These are phyloP conservation scores for Fraxinus sp. DNA, from an alignment of 305 asterid genomes.

Conservation along the genomic window DNA sequence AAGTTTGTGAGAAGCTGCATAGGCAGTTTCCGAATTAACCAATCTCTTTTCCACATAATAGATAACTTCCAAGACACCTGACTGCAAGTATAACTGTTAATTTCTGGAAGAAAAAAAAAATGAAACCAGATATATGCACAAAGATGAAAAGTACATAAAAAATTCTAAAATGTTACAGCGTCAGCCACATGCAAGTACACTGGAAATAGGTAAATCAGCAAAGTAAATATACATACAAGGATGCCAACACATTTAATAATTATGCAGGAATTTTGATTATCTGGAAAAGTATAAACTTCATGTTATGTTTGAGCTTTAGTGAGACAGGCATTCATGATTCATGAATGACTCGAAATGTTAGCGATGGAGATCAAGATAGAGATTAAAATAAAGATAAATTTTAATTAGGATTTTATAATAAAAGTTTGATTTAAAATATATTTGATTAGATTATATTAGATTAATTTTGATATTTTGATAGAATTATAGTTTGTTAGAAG, in stretches of 20 bases:
- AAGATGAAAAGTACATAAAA: no score
- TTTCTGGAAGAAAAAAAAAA: background rate
- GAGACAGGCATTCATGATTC: background rate
- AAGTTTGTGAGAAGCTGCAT: slow-evolving; percentile 71
- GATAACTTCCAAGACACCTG: slow-evolving; percentile 87
- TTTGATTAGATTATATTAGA: background rate
- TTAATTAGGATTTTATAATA: background rate
- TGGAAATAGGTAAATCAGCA: no score
- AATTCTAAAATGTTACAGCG: no score
- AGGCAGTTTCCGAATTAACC: slow-evolving; percentile 55
- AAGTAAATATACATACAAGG: no score
- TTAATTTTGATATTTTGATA: background rate
- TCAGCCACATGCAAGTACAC: no score
- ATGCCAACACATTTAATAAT: no score
- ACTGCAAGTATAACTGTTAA: slow-evolving; percentile 44
- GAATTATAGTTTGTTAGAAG: background rate
- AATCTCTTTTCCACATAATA: slow-evolving; percentile 74
- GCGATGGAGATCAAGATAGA: background rate
- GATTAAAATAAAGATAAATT: background rate
- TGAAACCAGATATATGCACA: no score
- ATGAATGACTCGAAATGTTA: slow-evolving; percentile 1
- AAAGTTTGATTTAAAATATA: background rate
- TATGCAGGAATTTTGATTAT: no score
- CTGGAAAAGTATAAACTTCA: no score
- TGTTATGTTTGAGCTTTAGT: no score